Evolutionary conservation across 2,329 filamentous ascomycete genomes (phyloP), one percentile per base, ranked within the genome.

Genomic region (Corinectria fuckeliana): DNA sequence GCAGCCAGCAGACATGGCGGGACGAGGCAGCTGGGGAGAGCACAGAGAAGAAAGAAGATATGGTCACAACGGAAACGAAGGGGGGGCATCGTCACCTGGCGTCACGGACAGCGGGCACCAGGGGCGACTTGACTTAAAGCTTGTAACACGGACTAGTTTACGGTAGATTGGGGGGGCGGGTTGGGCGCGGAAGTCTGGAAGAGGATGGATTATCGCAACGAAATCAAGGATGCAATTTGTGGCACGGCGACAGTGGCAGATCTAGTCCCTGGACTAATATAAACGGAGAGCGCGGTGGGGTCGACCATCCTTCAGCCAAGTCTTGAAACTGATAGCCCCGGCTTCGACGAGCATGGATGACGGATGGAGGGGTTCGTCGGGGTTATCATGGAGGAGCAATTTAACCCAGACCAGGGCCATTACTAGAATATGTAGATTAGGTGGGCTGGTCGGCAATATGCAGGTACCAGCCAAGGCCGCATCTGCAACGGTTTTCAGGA

Each of bases 51-150:
- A n/a, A n/a, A n/a, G n/a, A 28, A 26, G 41, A 16, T 23, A 58
- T 18, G 21, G 53, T 50, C n/a, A 65, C 47, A 44, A 25, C 30
- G 42, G 42, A 28, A 47, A 38, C 36, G 50, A 47, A 28, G 44
- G 48, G 16, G 39, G 18, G 32, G 32, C 7, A 34, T n/a, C 45
- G 28, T 36, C 30, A 13, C 25, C 16, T 57, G 44, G 25, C 45
- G 49, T 53, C 50, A 63, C 21, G 32, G 58, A 63, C 21, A 34
- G 58, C 53, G 60, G 67, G 61, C 53, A 68, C 45, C 51, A 39
- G 58, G 62, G 61, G 62, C 61, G 58, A 63, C 65, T 69, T 63
- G 58, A 63, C 65, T 69, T 63, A 63, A 69, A 65, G 61, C 59
- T 55, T 26, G n/a, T n/a, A 18, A 14, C 11, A 9, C 32, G 32